Evolutionary conservation across 345 rosid genomes (phyloP).

Genomic region (Camelina hispida): DNA sequence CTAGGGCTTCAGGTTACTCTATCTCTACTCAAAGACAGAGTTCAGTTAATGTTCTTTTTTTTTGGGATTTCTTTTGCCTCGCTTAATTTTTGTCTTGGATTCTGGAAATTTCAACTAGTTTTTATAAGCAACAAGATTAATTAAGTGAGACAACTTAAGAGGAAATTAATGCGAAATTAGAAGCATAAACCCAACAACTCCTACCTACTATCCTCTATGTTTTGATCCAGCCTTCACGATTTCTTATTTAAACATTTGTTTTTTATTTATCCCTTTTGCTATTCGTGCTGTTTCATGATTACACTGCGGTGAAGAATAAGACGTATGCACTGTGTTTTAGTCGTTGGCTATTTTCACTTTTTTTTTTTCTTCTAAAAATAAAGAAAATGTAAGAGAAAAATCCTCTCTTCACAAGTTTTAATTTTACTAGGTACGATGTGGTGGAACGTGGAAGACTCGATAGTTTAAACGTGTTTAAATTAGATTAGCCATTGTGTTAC

Average conservation of each 20-base stretch:
- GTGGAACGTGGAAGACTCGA: not conserved
- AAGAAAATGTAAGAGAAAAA: not conserved
- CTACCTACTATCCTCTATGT: constrained; percentile 36
- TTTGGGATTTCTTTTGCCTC: not conserved
- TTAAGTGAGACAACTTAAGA: constrained; percentile 26
- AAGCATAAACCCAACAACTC: constrained; percentile 47
- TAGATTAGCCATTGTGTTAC: not conserved
- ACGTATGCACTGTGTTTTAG: constrained; percentile 35
- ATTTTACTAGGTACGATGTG: not conserved
- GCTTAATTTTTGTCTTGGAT: constrained; percentile 28
- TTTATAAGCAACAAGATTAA: constrained; percentile 9
- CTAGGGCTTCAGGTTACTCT: constrained; percentile 42
- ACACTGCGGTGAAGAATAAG: constrained; percentile 38
- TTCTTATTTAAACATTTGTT: not conserved
- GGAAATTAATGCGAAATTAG: constrained; percentile 46
- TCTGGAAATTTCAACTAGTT: constrained; percentile 19
- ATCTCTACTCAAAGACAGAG: constrained; percentile 15
- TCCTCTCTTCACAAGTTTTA: constrained; percentile 5
- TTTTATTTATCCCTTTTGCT: constrained; percentile 34
- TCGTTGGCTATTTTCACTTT: constrained; percentile 18
- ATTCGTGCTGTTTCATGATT: constrained; percentile 39
- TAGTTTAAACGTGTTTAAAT: not conserved
- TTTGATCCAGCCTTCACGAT: constrained; percentile 27
- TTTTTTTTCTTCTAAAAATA: not conserved
- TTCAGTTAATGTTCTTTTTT: constrained; percentile 13